A percentile compares a stretch with the other conserved stretches of the same genome.
Evolutionary conservation across 139 green algal genomes (phyloP).

Genomic region (Zygnema circumcarinatum): DNA sequence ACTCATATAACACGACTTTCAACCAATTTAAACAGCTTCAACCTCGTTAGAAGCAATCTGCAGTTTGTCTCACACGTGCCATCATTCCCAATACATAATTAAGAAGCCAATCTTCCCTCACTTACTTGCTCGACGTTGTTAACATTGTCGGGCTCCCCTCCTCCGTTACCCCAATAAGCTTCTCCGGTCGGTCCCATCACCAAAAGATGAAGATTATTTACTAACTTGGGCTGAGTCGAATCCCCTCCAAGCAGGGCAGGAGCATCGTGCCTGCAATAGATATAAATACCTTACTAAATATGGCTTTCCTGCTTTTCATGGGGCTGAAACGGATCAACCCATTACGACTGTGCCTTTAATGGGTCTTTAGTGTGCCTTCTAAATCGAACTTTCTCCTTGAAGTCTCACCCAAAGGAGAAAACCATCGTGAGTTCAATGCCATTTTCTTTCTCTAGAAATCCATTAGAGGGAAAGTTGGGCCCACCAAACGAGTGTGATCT

Average conservation of each 20-base stretch:
- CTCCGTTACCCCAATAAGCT: conserved; percentile 30
- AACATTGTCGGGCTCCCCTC: conserved; percentile 9
- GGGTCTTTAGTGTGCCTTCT: not conserved
- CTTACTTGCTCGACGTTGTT: conserved; percentile 55
- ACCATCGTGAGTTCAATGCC: not conserved
- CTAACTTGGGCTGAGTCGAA: not conserved
- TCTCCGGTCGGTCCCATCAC: conserved; percentile 24
- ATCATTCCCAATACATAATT: no score
- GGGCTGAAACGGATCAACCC: not conserved
- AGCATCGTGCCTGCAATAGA: conserved; percentile 6
- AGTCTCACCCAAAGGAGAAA: not conserved
- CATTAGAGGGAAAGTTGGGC: no score
- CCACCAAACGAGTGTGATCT: conserved; percentile 41
- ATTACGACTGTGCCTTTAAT: not conserved
- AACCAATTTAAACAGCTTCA: no score
- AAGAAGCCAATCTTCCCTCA: no score
- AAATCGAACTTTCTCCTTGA: not conserved
- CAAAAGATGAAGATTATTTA: conserved; percentile 51
- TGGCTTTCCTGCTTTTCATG: conserved; percentile 9
- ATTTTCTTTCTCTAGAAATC: not conserved
- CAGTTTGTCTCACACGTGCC: no score
- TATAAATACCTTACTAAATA: not conserved
- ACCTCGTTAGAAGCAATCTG: no score
- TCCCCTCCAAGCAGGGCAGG: conserved; percentile 8
- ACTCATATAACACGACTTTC: no score